Conservation (phyloP, 805 yeast species). For the Nakazawaea sp. region DNA sequence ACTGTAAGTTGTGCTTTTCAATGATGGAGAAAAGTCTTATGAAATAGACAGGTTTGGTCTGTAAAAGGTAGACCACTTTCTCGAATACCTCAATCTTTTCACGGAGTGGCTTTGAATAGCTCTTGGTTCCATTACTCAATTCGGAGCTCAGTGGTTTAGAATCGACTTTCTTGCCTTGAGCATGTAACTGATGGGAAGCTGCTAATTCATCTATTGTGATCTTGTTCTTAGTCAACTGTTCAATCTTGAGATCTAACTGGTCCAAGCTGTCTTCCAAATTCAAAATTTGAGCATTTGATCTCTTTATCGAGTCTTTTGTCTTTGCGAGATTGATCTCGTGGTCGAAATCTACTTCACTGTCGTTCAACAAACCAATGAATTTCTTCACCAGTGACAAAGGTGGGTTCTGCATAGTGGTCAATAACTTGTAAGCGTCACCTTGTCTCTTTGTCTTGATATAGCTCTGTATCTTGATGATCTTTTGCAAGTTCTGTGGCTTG, state of each 20-base stretch:
- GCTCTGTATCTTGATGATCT: conserved; percentile 70
- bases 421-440: conserved; percentile 64
- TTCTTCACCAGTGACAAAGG: conserved; percentile 68
- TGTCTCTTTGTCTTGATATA: conserved; percentile 60
- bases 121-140: neutral
- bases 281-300: conserved; percentile 64
- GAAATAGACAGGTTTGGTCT: conserved; percentile 75
- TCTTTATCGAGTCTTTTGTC: conserved; percentile 60
- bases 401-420: conserved; percentile 68
- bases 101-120: conserved; percentile 32
- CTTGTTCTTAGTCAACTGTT: conserved; percentile 71
- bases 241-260: conserved; percentile 71
- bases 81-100: conserved; percentile 63
- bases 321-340: conserved; percentile 67
- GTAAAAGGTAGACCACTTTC: conserved; percentile 73
- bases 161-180: conserved; percentile 10
- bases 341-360: conserved; percentile 65
- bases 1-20: conserved; percentile 18
- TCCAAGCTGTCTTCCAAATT: conserved; percentile 67
- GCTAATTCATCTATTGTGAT: conserved; percentile 67
- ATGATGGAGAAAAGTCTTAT: conserved; percentile 38
- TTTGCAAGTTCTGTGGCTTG: conserved; percentile 37
- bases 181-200: conserved; percentile 24
- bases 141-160: conserved; percentile 1
- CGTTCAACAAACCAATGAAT: conserved; percentile 71